These are phyloP conservation scores for Peltaster fructicola DNA, from an alignment of 2,329 filamentous ascomycete genomes.

Conservation along the genomic window DNA sequence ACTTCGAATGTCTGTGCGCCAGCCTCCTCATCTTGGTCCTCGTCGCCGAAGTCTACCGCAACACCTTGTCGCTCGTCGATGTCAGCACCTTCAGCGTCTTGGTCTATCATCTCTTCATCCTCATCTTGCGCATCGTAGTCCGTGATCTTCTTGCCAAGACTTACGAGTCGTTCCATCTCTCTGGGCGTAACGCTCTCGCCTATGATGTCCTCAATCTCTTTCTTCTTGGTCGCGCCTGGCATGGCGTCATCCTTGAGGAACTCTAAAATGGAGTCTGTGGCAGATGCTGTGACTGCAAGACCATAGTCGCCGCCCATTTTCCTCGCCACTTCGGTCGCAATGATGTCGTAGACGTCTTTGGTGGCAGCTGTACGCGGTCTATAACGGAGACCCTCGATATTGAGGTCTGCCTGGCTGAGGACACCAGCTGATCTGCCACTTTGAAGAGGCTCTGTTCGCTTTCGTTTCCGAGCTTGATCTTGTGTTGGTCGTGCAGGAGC, in stretches of 20 bases:
- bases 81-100: constrained; percentile 50
- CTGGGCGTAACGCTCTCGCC: constrained; percentile 69
- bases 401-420: constrained; percentile 64
- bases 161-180: constrained; percentile 92
- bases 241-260: constrained; percentile 86
- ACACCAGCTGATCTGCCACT: constrained; percentile 53
- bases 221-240: constrained; percentile 98
- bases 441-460: constrained; percentile 53
- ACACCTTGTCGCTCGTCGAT: constrained; percentile 92
- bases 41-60: constrained; percentile 89
- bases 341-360: constrained; percentile 82
- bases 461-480: constrained; percentile 67
- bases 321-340: constrained; percentile 75
- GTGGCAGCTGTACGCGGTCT: constrained; percentile 82
- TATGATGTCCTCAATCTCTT: constrained; percentile 83
- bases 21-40: constrained; percentile 64
- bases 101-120: constrained; percentile 66
- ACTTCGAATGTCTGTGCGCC: constrained; percentile 69
- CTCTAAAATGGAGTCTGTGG: constrained; percentile 80
- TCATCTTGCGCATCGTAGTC: constrained; percentile 96
- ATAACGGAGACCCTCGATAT: constrained; percentile 84
- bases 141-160: constrained; percentile 95
- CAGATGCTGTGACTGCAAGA: constrained; percentile 79
- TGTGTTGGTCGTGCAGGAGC: constrained; percentile 47
- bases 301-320: constrained; percentile 87